Percentiles rank a stretch among this genome's conserved stretches.
phyloP scores from a whole-genome alignment of 768 basidiomycete species.

The Chalciporus chontae region DNA sequence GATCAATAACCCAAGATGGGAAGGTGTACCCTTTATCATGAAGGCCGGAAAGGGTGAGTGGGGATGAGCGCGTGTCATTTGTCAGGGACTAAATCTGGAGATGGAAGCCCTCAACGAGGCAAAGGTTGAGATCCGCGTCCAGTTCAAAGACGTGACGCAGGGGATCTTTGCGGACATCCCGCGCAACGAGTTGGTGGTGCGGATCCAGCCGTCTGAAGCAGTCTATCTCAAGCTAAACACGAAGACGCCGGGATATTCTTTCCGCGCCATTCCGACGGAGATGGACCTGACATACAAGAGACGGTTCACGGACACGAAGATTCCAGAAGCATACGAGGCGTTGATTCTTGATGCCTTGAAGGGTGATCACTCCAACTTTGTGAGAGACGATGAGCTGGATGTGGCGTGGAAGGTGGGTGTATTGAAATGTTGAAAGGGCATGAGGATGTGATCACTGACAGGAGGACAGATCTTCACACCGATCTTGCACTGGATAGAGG shows the following conservation, averaged over 20 bases:
- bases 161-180: constrained; percentile 97
- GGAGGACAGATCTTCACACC: constrained; percentile 82
- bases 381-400: constrained; percentile 95
- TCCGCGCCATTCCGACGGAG: constrained; percentile 89
- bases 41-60: constrained; percentile 93
- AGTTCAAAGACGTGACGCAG: constrained; percentile 96
- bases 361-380: constrained; percentile 99
- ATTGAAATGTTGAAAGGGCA: neutral
- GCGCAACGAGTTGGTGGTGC: constrained; percentile 95
- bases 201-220: constrained; percentile 94
- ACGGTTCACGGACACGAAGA: constrained; percentile 84
- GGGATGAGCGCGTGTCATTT: constrained; percentile 3
- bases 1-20: constrained; percentile 97
- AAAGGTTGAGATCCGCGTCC: constrained; percentile 96
- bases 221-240: constrained; percentile 96
- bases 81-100: constrained; percentile 9
- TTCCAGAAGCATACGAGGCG: constrained; percentile 95
- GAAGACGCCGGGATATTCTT: constrained; percentile 89
- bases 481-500: constrained; percentile 95
- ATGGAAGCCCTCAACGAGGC: constrained; percentile 88
- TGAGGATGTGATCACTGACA: constrained; percentile 6
- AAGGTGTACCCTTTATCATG: constrained; percentile 97
- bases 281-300: constrained; percentile 99
- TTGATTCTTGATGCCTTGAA: constrained; percentile 93
- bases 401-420: constrained; percentile 89